Percentiles rank a stretch among this genome's conserved stretches.
Evolutionary conservation across 2,329 filamentous ascomycete species (phyloP).

Genomic region (Stagonosporopsis rhizophila): DNA sequence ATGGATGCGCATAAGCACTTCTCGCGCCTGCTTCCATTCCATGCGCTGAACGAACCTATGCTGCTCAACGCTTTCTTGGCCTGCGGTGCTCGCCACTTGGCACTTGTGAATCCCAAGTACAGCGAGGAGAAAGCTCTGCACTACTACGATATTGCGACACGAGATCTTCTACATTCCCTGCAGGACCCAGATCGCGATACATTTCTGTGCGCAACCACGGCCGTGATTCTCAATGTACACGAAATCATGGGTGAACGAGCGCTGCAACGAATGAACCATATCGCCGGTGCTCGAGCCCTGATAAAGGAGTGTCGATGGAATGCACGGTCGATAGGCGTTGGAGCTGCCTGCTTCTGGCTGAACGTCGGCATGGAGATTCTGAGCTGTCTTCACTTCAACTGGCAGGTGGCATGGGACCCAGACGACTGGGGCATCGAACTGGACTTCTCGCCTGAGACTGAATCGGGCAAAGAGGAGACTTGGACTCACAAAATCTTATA

Average conservation of each 20-base stretch:
- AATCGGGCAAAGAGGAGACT: constrained; percentile 73
- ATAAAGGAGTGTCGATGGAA: constrained; percentile 93
- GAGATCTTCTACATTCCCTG: constrained; percentile 75
- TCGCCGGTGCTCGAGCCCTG: constrained; percentile 80
- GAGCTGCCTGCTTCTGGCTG: constrained; percentile 91
- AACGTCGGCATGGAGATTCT: constrained; percentile 92
- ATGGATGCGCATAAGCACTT: constrained; percentile 88
- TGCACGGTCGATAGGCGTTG: constrained; percentile 77
- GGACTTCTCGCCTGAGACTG: constrained; percentile 66
- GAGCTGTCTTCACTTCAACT: constrained; percentile 85
- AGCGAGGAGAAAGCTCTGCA: constrained; percentile 78
- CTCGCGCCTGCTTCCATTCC: constrained; percentile 80
- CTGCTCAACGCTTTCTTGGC: constrained; percentile 87
- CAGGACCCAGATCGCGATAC: constrained; percentile 87
- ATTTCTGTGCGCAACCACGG: constrained; percentile 83
- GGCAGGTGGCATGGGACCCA: constrained; percentile 86
- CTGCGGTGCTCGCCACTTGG: constrained; percentile 84
- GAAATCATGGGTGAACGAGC: constrained; percentile 88
- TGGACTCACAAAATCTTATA: constrained; percentile 93
- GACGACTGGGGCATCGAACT: constrained; percentile 89
- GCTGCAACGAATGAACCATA: constrained; percentile 85
- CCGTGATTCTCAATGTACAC: constrained; percentile 88
- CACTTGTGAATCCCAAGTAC: constrained; percentile 72
- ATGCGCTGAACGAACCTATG: constrained; percentile 84
- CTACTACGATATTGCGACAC: constrained; percentile 87